Conservation (phyloP, 1,284 basidiomycete genomes). For the Ustilago sp. region DNA sequence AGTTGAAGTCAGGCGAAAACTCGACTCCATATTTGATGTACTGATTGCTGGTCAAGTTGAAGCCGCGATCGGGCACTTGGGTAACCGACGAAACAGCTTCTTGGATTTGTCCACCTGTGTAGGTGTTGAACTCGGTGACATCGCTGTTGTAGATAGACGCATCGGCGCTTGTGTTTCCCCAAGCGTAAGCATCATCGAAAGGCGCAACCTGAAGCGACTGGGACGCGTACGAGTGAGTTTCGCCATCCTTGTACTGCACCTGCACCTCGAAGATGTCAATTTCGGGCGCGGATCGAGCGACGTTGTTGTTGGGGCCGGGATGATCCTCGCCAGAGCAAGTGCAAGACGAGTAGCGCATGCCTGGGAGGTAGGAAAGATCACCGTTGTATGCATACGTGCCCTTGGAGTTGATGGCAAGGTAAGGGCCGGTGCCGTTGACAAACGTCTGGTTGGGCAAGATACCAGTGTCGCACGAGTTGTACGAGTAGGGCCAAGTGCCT, state of each 20-base stretch:
- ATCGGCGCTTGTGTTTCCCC: slow-evolving; percentile 47
- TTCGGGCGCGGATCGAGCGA: slow-evolving; percentile 67
- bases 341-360: slow-evolving; percentile 65
- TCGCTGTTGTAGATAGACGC: slow-evolving; percentile 57
- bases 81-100: slow-evolving; percentile 67
- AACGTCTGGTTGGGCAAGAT: slow-evolving; percentile 63
- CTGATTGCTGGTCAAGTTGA: slow-evolving; percentile 37
- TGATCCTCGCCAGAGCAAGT: slow-evolving; percentile 64
- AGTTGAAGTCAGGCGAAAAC: slow-evolving; percentile 64
- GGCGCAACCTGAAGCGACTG: slow-evolving; percentile 69
- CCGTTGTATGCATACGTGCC: slow-evolving; percentile 60
- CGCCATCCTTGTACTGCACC: slow-evolving; percentile 71
- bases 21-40: slow-evolving; percentile 66
- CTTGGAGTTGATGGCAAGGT: slow-evolving; percentile 37
- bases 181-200: slow-evolving; percentile 63
- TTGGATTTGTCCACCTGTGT: slow-evolving; percentile 65
- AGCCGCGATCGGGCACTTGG: slow-evolving; percentile 58
- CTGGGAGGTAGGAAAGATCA: slow-evolving; percentile 55
- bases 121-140: slow-evolving; percentile 61
- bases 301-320: slow-evolving; percentile 62
- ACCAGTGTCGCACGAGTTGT: slow-evolving; percentile 68
- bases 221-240: slow-evolving; percentile 57
- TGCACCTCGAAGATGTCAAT: slow-evolving; percentile 71
- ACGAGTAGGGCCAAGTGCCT: slow-evolving; percentile 70
- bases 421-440: slow-evolving; percentile 55